Conservation (phyloP, 2,329 filamentous ascomycete genomes). For the Colletotrichum australisinense region DNA sequence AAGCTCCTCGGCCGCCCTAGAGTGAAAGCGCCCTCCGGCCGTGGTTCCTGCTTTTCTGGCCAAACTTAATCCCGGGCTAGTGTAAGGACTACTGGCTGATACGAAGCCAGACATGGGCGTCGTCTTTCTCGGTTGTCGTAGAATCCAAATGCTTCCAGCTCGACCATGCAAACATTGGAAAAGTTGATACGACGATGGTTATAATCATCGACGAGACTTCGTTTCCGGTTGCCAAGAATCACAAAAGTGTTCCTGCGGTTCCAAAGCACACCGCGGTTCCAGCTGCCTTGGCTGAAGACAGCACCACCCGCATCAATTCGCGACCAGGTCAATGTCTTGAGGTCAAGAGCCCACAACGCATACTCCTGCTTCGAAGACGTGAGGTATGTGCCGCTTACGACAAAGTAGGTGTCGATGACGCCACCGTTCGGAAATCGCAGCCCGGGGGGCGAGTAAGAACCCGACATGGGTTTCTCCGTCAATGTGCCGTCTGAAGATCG, state of each 20-base stretch:
- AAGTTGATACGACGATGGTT: conserved; percentile 99
- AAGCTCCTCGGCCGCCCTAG: conserved; percentile 83
- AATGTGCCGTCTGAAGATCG: conserved; percentile 85
- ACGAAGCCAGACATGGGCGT: conserved; percentile 84
- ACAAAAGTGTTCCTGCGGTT: conserved; percentile 94
- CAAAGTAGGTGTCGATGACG: conserved; percentile 94
- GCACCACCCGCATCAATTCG: conserved; percentile 94
- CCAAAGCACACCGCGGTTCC: conserved; percentile 97
- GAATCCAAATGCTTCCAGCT: conserved; percentile 95
- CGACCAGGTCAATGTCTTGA: conserved; percentile 90
- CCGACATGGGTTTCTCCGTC: conserved; percentile 89
- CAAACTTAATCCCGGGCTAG: conserved; percentile 65
- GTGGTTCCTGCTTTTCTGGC: conserved; percentile 72
- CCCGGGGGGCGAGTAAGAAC: conserved; percentile 87
- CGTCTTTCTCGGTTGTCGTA: conserved; percentile 90
- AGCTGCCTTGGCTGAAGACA: conserved; percentile 96
- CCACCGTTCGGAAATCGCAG: conserved; percentile 96
- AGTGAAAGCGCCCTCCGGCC: conserved; percentile 81
- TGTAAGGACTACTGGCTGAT: conserved; percentile 82
- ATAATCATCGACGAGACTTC: conserved; percentile 96
- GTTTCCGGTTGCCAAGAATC: conserved; percentile 91
- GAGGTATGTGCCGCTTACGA: conserved; percentile 96
- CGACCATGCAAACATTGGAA: conserved; percentile 95
- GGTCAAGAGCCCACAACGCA: conserved; percentile 92
- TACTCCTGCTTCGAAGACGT: conserved; percentile 99